These are phyloP conservation scores for Penstemon barbatus DNA, from an alignment of 257 asterid genomes.

Conservation along the genomic window DNA sequence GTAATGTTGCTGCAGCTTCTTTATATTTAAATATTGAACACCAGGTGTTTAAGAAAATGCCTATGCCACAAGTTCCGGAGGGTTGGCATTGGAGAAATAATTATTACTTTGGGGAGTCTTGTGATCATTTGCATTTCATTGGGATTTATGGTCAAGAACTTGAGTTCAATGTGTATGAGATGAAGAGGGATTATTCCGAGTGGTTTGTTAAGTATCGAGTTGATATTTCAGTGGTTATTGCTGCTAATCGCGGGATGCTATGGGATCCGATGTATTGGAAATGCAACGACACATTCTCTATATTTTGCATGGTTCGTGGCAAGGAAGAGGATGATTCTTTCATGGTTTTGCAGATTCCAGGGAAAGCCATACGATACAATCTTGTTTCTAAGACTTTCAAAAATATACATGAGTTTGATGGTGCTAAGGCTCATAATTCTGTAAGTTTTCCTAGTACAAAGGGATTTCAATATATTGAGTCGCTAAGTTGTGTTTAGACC, in stretches of 20 bases:
- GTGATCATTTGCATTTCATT: conserved; percentile 27
- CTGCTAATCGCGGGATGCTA: conserved; percentile 8
- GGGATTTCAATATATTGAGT: neutral
- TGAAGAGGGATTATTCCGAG: conserved; percentile 29
- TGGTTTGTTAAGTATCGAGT: conserved; percentile 33
- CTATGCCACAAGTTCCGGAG: conserved; percentile 7
- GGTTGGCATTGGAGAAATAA: neutral
- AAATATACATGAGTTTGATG: conserved; percentile 4
- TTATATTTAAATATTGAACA: conserved; percentile 11
- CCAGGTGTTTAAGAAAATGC: conserved; percentile 6
- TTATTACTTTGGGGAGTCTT: conserved; percentile 32
- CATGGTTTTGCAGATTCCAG: conserved; percentile 21
- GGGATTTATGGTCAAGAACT: neutral
- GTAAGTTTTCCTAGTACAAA: neutral
- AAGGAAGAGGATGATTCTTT: neutral
- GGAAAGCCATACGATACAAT: conserved; percentile 12
- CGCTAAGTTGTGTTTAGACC: neutral
- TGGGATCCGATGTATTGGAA: neutral
- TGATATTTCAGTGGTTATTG: conserved; percentile 15
- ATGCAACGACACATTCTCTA: neutral
- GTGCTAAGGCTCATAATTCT: neutral
- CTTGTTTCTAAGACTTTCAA: conserved; percentile 1
- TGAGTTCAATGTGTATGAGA: conserved; percentile 25
- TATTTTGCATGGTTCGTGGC: neutral
- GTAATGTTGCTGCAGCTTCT: neutral